These are phyloP conservation scores for Cornus suecica DNA, from an alignment of 148 eudicot species.

Conservation along the genomic window DNA sequence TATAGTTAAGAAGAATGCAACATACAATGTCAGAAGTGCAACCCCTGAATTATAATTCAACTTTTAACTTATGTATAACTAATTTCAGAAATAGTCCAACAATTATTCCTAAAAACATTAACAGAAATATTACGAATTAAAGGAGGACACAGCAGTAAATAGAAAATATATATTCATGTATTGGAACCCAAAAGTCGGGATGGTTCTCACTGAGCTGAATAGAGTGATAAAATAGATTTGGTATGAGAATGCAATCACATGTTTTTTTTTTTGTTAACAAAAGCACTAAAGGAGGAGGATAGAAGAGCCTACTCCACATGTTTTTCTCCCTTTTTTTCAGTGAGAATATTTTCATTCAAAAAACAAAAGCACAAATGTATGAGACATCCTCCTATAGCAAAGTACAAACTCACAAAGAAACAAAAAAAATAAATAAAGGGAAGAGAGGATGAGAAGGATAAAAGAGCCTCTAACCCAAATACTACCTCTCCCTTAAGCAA, in stretches of 20 bases:
- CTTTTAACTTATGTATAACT: not conserved
- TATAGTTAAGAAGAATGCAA: conserved; percentile 24
- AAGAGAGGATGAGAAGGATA: not conserved
- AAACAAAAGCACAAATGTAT: not conserved
- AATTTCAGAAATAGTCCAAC: not conserved
- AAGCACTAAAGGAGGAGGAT: no score
- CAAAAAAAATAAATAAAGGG: not conserved
- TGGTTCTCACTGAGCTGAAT: no score
- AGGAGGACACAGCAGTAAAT: no score
- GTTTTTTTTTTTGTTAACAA: no score
- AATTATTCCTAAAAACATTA: not conserved
- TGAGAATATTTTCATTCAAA: not conserved
- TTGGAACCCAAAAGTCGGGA: no score
- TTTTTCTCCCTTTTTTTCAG: not conserved
- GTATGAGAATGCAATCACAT: not conserved
- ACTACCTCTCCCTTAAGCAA: not conserved
- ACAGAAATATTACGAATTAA: not conserved
- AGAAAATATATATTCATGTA: no score
- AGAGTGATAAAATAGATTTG: not conserved
- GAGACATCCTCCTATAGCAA: not conserved
- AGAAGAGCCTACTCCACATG: no score
- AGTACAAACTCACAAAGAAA: not conserved
- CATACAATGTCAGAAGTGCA: not conserved
- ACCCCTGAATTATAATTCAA: not conserved
- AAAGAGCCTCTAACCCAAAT: not conserved